Conservation (phyloP, 2,329 filamentous ascomycete species). For the Trichothecium roseum region DNA sequence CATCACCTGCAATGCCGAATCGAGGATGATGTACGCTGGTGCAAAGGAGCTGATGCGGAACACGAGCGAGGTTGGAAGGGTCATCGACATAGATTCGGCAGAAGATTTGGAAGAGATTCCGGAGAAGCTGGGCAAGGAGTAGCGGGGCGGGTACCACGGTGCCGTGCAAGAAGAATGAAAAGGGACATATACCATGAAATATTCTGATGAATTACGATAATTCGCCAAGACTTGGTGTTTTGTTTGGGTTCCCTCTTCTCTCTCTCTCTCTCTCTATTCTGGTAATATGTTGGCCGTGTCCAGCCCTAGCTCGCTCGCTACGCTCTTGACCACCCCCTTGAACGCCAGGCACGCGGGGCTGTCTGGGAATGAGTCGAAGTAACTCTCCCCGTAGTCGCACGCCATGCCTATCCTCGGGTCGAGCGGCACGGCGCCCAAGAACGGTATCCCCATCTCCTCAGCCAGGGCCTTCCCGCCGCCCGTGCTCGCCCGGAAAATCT, state of each 20-base stretch:
- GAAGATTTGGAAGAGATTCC: constrained; percentile 82
- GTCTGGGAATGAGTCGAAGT: constrained; percentile 87
- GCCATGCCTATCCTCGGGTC: constrained; percentile 94
- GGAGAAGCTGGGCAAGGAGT: constrained; percentile 35
- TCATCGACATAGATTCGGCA: constrained; percentile 72
- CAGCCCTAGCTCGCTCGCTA: constrained; percentile 57
- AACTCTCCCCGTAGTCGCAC: constrained; percentile 95
- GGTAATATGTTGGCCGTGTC: constrained; percentile 43
- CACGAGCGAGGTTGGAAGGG: constrained; percentile 77
- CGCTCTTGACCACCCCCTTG: constrained; percentile 64
- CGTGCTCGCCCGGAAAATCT: constrained; percentile 88
- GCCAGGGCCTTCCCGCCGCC: constrained; percentile 76
- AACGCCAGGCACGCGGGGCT: constrained; percentile 83
- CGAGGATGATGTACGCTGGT: constrained; percentile 89
- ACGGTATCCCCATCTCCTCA: constrained; percentile 77
- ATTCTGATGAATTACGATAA: background rate
- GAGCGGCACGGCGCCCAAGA: constrained; percentile 79
- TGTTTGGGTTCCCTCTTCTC: constrained; percentile 1
- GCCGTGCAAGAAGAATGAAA: constrained; percentile 13
- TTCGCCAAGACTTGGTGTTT: background rate
- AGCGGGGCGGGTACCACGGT: constrained; percentile 5
- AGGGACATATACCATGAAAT: constrained; percentile 4
- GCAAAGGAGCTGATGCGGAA: constrained; percentile 95
- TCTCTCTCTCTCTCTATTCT: too few relatives aligned
- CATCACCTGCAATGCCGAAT: constrained; percentile 75